Base-by-base conservation (phyloP, 1,284 basidiomycete genomes). In the Salmacisia buchloeana region DNA sequence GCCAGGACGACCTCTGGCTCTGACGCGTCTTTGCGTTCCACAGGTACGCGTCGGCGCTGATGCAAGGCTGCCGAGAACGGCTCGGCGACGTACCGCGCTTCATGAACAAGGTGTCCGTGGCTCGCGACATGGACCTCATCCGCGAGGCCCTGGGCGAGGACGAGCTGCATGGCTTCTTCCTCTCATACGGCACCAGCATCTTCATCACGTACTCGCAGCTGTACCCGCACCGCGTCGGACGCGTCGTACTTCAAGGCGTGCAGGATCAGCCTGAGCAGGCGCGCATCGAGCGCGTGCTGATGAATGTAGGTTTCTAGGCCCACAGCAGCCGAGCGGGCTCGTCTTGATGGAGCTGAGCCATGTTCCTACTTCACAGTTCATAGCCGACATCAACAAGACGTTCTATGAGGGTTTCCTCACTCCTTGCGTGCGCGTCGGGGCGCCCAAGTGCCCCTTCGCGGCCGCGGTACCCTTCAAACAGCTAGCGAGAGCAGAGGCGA, bases 101-200 rank as follows among this genome's bases (percentile, higher is more conserved):
- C 35, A 15, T 38, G 9, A 38, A 38, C 15, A 38, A 7, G 15
- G 35, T 38, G 3, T n/a, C 36, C 18, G 23, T 25, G 10, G 52
- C 23, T 13, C 18, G 27, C 18, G 52, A 56, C 23, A 36, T 56
- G 18, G 52, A 56, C 23, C 10, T 27, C 7, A n/a, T 56, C 12
- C 31, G 52, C 31, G 10, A 56, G 27, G 52, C 52, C 18, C 27
- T 56, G 52, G 52, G 23, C 31, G 52, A 56, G 27, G 52, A 56
- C 3, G 52, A 56, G 13, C 6, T 29, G 13, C n/a, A 36, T 31
- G 9, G 18, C 6, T 29, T 34, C 7, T n/a, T 56, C 52, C 21
- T 56, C 9, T 56, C 52, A 18, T 56, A 27, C 9, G 52, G 52
- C 18, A 13, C 52, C 10, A 25, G 5, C 10, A 6, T 56, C 15